phyloP scores from a whole-genome alignment of 306 rosid genomes.

The Casuarina equisetifolia region DNA sequence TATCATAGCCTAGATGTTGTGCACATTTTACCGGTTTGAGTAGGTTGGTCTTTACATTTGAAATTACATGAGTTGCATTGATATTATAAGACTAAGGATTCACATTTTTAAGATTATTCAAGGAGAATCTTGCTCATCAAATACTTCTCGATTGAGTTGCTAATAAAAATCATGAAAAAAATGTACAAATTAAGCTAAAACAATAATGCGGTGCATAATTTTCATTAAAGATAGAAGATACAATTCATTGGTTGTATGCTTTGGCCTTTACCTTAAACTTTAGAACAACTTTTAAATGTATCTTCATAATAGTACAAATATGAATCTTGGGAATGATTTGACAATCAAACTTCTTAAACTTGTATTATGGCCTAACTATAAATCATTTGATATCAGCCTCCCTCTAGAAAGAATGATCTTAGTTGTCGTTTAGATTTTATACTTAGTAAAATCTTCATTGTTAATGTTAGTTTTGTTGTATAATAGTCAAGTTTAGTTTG shows the following conservation, averaged over 20 bases:
- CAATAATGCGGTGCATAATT: conserved; percentile 86
- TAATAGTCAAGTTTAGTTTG: background rate
- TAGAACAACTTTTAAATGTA: conserved; percentile 68
- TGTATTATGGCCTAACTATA: conserved; percentile 90
- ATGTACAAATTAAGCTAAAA: conserved; percentile 63
- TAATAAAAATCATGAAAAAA: conserved; percentile 69
- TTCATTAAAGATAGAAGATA: conserved; percentile 94
- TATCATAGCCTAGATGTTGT: too few relatives aligned
- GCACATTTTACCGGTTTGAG: too few relatives aligned
- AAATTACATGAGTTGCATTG: too few relatives aligned
- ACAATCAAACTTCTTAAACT: conserved; percentile 78
- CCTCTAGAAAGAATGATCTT: conserved; percentile 74
- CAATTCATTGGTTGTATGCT: conserved; percentile 52
- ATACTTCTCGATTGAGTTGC: conserved; percentile 84
- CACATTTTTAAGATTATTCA: conserved; percentile 16
- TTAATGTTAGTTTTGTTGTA: conserved; percentile 3
- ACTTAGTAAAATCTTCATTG: conserved; percentile 13
- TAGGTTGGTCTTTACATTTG: too few relatives aligned
- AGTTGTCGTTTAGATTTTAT: background rate
- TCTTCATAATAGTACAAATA: conserved; percentile 42
- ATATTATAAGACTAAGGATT: too few relatives aligned
- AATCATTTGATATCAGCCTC: conserved; percentile 74
- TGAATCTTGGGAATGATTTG: conserved; percentile 70
- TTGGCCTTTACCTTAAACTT: conserved; percentile 9
- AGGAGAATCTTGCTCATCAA: conserved; percentile 88